Evolutionary conservation across 1,284 basidiomycete species (phyloP), one percentile per base, ranked within the genome.

Genomic region (Porogramme epimiltina): DNA sequence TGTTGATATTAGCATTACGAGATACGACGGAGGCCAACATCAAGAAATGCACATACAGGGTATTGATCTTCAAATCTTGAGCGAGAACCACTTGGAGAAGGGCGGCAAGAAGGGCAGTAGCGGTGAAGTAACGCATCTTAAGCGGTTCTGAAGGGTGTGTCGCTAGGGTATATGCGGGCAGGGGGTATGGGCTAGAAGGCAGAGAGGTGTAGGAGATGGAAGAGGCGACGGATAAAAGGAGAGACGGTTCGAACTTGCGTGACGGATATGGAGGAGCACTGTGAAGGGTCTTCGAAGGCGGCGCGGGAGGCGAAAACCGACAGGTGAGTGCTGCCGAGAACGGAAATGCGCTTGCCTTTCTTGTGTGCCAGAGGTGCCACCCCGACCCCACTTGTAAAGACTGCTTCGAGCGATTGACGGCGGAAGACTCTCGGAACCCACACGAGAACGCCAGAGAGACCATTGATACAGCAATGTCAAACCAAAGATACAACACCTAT

Each of bases 11-110:
- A n/a, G n/a, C n/a, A n/a, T n/a, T n/a, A n/a, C n/a, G n/a, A n/a
- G n/a, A n/a, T n/a, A n/a, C n/a, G n/a, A n/a, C n/a, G n/a, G n/a
- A n/a, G n/a, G n/a, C n/a, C n/a, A n/a, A n/a, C n/a, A n/a, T 31
- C 28, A 13, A 31, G 25, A 16, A 34, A 16, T 20, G 23, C 19
- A 75, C 84, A 58, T 60, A 89, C 87, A 89, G 85, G 8, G 89
- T 88, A 67, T 88, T 82, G 67, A 91, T 73, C 25, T 74, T 82
- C 59, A 87, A 40, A 11, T 46, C 40, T 41, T 63, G 65, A 5
- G 70, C 80, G n/a, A 77, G 43, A 47, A 75, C 70, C 55, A 71
- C 69, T 34, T 81, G 76, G 38, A 78, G 57, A 51, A 78, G 60
- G 43, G 80, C 74, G 42, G 74, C 65, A 55, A 84, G 61, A 47